A percentile compares a stretch with the other conserved stretches of the same genome.
These are phyloP conservation scores for Aurantiochytrium sp. DNA, from an alignment of 108 stramenopile species.

Conservation along the genomic window DNA sequence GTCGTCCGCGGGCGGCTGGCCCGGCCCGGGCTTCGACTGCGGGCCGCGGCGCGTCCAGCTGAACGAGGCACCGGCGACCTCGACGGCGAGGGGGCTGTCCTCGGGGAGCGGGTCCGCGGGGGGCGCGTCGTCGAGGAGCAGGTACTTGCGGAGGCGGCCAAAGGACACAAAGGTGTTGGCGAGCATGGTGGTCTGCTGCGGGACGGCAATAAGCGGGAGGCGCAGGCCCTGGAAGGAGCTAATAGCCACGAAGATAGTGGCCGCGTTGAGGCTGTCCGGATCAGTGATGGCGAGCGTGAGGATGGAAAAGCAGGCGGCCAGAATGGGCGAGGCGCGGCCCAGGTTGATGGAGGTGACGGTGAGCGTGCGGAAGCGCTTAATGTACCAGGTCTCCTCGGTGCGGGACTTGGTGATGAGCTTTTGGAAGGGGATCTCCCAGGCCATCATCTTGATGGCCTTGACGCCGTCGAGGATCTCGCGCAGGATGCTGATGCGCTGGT, in stretches of 20 bases:
- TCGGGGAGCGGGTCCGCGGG: not conserved
- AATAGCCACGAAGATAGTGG: slow-evolving; percentile 15
- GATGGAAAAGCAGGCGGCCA: slow-evolving; percentile 10
- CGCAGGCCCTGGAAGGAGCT: not conserved
- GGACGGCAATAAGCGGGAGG: not conserved
- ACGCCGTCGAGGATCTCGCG: slow-evolving; percentile 17
- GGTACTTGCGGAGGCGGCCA: not conserved
- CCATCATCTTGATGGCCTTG: slow-evolving; percentile 34
- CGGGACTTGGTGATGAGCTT: not conserved
- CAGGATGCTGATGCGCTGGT: not conserved
- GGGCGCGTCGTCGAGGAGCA: not conserved
- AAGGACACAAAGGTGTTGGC: slow-evolving; percentile 18
- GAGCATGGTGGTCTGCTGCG: not conserved
- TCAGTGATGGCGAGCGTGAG: not conserved
- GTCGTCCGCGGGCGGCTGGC: not conserved
- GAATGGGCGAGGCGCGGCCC: slow-evolving; percentile 11
- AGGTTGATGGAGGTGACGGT: slow-evolving; percentile 1
- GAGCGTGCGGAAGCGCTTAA: not conserved
- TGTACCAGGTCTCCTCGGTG: not conserved
- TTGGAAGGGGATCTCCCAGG: slow-evolving; percentile 22
- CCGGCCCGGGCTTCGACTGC: too few species aligned
- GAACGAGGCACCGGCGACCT: not conserved
- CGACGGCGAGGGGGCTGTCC: not conserved
- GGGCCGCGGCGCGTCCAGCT: not conserved
- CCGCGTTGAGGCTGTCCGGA: not conserved